Evolutionary conservation across 108 stramenopile species (phyloP).

Genomic region (Cyclotella distinguenda): DNA sequence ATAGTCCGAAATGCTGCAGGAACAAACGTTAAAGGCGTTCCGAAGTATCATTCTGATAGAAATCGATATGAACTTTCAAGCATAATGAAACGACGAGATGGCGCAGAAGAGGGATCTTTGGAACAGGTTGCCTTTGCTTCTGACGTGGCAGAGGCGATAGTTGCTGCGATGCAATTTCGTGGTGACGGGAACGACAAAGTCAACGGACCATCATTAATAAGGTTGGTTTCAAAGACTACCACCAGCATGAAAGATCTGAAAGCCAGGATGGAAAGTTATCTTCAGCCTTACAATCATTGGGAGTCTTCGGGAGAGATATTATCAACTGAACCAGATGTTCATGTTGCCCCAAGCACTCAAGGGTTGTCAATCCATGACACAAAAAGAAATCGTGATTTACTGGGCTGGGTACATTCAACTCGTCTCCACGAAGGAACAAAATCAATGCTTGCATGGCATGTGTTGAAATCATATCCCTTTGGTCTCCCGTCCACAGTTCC

Average conservation of each 20-base stretch:
- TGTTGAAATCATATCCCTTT: conserved; percentile 39
- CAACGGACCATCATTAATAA: conserved; percentile 34
- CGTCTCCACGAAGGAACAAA: conserved; percentile 29
- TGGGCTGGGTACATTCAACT: conserved; percentile 42
- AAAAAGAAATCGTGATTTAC: conserved; percentile 31
- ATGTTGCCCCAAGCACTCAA: background rate
- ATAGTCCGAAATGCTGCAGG: conserved; percentile 35
- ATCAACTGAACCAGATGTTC: background rate
- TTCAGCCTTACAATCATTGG: conserved; percentile 23
- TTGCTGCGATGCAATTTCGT: conserved; percentile 42
- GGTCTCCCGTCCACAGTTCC: conserved; percentile 22
- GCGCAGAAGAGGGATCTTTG: conserved; percentile 16
- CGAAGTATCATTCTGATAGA: conserved; percentile 30
- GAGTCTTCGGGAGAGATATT: conserved; percentile 9
- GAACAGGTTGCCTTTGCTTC: conserved; percentile 36
- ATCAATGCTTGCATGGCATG: conserved; percentile 43
- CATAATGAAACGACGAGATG: conserved; percentile 31
- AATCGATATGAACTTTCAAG: conserved; percentile 23
- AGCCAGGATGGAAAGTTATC: conserved; percentile 32
- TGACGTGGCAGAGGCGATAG: conserved; percentile 39
- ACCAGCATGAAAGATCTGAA: conserved; percentile 43
- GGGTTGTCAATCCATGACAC: conserved; percentile 22
- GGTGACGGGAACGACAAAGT: conserved; percentile 8
- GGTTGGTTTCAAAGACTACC: conserved; percentile 37
- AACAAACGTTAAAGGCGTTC: conserved; percentile 21